phyloP scores from a whole-genome alignment of 2,329 filamentous ascomycete genomes.

The Fusarium pilosicola region DNA sequence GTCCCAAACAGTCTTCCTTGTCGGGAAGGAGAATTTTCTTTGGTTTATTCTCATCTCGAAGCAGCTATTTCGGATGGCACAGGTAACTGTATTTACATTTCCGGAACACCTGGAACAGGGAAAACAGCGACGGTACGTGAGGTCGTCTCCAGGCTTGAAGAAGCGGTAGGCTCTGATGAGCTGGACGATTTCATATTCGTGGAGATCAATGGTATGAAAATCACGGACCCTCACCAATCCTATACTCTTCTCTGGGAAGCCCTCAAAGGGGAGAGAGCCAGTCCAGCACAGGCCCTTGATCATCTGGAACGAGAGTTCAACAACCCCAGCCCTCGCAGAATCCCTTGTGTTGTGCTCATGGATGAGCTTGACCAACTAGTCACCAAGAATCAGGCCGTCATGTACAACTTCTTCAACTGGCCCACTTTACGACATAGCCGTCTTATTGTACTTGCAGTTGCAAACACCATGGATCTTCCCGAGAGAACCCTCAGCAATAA shows the following conservation, averaged over 20 bases:
- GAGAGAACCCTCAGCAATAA: constrained; percentile 98
- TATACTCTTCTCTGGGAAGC: constrained; percentile 97
- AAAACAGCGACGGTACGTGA: constrained; percentile 98
- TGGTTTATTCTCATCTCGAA: constrained; percentile 93
- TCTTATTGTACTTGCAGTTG: constrained; percentile 94
- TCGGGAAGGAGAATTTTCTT: constrained; percentile 88
- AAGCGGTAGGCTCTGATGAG: constrained; percentile 88
- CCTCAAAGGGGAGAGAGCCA: constrained; percentile 90
- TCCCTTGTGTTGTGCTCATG: constrained; percentile 97
- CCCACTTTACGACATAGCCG: constrained; percentile 89
- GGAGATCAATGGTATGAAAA: constrained; percentile 99
- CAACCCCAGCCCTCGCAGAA: constrained; percentile 86
- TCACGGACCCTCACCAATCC: constrained; percentile 96
- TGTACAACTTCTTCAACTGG: constrained; percentile 99
- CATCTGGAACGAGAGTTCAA: constrained; percentile 93
- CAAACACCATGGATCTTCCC: constrained; percentile 98
- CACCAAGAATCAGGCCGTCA: constrained; percentile 98
- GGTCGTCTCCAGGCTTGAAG: constrained; percentile 88
- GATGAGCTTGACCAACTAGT: constrained; percentile 98
- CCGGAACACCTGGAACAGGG: constrained; percentile 95
- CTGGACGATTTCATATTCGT: constrained; percentile 99
- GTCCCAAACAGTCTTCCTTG: constrained; percentile 91
- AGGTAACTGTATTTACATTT: constrained; percentile 98
- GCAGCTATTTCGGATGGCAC: constrained; percentile 93
- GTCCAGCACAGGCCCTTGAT: constrained; percentile 89